Base-by-base conservation (phyloP, 441 rosid genomes). In the Mallotus japonicus region DNA sequence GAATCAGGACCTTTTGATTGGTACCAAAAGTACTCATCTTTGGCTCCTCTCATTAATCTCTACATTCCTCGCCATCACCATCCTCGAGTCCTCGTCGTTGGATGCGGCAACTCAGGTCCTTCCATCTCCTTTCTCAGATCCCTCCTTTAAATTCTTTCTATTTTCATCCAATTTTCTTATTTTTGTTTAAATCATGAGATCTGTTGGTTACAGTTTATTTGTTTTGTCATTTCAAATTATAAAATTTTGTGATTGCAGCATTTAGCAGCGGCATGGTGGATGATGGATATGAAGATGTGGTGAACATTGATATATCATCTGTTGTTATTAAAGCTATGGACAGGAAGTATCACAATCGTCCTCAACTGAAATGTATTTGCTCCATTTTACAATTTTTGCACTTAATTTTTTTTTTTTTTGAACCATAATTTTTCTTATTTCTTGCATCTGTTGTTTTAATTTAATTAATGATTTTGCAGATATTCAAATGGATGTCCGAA, bases 41-140 rank as follows among this genome's bases (percentile, higher is more conserved):
- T 92, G 50, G 84, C 95, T 72, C 96, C 98, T 74, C 89, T 92
- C 80, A 78, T 90, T 83, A 85, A 83, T 62, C 89, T 89, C 72
- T 92, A 88, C 79, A 65, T 82, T 68, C 92, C 96, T 76, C 82
- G 73, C 51, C 86, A 78, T 76, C 72, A 66, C 53, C 85, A 77
- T 8, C 75, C 75, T 34, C 86, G 83, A 34, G 66, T 88, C 83
- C 95, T 92, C 79, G 85, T 91, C 77, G 82, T 87, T 65, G 98
- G 98, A 67, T 88, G 95, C 78, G 98, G 98, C 40, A 92, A 89
- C 85, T 92, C 98, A 65, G 92, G 95, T 90, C 34, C 32, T 8
- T 7, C 55, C 59, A 19, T 19, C 53, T 53, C 64, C 67, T 10
- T 49, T 7, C 17, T 37, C 51, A 55, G 76, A 77, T 76, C 60